Conservation (phyloP, 2,329 filamentous ascomycete species). For the Colletotrichum sp. region DNA sequence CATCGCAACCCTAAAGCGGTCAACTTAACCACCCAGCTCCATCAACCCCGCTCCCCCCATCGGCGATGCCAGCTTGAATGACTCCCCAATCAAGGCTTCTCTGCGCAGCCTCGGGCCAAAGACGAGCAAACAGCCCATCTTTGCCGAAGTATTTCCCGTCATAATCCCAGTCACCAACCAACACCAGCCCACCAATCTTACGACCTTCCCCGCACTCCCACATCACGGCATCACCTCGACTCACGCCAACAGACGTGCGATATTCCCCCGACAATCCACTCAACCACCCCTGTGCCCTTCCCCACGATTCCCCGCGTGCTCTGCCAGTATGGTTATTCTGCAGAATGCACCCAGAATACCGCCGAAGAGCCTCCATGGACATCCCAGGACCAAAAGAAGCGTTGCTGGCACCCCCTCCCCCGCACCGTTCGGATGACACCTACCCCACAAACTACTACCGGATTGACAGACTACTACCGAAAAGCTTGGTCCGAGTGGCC, state of each 20-base stretch:
- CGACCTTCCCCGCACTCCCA: slow-evolving; percentile 6
- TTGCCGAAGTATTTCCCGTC: slow-evolving; percentile 3
- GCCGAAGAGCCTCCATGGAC: not conserved
- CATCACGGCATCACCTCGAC: not conserved
- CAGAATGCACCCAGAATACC: not conserved
- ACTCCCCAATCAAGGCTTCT: not conserved
- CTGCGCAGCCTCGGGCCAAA: not conserved
- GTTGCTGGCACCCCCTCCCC: not conserved
- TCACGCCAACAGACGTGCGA: not conserved
- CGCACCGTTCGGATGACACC: not conserved
- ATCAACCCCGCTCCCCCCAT: not conserved
- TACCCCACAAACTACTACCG: not conserved
- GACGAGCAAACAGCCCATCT: not conserved
- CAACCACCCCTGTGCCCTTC: not conserved
- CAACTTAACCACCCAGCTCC: not conserved
- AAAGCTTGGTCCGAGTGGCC: not conserved
- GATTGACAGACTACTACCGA: not conserved
- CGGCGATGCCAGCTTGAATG: not conserved
- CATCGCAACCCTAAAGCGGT: not conserved
- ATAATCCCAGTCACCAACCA: not conserved
- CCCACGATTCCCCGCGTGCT: slow-evolving; percentile 7
- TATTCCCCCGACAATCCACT: not conserved
- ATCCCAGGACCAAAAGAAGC: not conserved
- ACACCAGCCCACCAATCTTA: not conserved
- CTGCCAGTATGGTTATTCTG: not conserved